These are phyloP conservation scores for Russula lepida DNA, from an alignment of 768 basidiomycete genomes.

Conservation along the genomic window DNA sequence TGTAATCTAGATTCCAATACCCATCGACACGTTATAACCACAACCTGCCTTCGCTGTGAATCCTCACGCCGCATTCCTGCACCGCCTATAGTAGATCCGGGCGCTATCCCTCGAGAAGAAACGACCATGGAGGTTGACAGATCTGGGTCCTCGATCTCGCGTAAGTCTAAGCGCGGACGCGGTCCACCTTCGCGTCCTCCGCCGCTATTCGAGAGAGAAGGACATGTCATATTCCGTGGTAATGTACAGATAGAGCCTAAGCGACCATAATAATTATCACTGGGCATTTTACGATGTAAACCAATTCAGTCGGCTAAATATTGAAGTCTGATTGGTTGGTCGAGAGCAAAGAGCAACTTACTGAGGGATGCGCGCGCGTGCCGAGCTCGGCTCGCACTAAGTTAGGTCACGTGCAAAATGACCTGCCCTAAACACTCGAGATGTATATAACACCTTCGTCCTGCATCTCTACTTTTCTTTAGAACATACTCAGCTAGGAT, in stretches of 20 bases:
- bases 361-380: too few species aligned
- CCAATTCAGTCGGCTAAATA: too few species aligned
- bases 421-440: conserved; percentile 9
- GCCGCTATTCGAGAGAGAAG: conserved; percentile 55
- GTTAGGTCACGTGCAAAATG: background rate
- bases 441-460: conserved; percentile 3
- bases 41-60: conserved; percentile 54
- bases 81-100: conserved; percentile 34
- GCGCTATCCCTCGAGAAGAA: background rate
- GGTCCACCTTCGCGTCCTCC: conserved; percentile 33
- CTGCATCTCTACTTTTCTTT: conserved; percentile 21
- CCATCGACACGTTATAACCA: conserved; percentile 49
- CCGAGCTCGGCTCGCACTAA: too few species aligned
- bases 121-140: background rate
- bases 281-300: too few species aligned
- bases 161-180: conserved; percentile 23
- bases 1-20: conserved; percentile 30
- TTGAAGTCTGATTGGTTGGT: too few species aligned
- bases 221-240: conserved; percentile 62
- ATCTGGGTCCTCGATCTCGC: background rate
- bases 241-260: conserved; percentile 34
- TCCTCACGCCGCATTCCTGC: conserved; percentile 58
- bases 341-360: too few species aligned
- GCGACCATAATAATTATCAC: too few species aligned
- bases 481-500: conserved; percentile 39